Evolutionary conservation across 2,329 filamentous ascomycete genomes (phyloP).

Genomic region (Cercospora brassicicola): DNA sequence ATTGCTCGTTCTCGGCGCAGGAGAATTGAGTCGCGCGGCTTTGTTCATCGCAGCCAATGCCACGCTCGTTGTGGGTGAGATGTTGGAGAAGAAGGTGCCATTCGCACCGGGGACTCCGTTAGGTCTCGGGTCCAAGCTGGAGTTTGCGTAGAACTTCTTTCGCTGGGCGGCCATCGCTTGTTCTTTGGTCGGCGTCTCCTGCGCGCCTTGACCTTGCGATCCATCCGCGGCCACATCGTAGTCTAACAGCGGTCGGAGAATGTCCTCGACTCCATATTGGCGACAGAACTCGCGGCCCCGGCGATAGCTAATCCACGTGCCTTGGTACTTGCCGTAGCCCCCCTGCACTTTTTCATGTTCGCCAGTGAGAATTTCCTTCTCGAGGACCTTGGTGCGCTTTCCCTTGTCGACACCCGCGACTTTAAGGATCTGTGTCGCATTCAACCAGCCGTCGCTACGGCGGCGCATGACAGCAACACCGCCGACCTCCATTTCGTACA

Average conservation of each 20-base stretch:
- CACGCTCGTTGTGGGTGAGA: conserved; percentile 87
- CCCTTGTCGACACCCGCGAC: conserved; percentile 97
- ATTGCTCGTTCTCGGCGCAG: conserved; percentile 64
- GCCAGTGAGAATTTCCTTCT: conserved; percentile 94
- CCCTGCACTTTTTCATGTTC: conserved; percentile 98
- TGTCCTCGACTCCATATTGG: conserved; percentile 72
- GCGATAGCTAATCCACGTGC: conserved; percentile 96
- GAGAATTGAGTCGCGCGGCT: conserved; percentile 82
- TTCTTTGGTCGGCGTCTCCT: conserved; percentile 96
- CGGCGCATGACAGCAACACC: conserved; percentile 92
- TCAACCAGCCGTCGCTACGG: conserved; percentile 91
- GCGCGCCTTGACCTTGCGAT: conserved; percentile 66
- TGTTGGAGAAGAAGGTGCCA: conserved; percentile 95
- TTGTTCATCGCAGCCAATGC: conserved; percentile 97
- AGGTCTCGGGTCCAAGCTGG: conserved; percentile 61
- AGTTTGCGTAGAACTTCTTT: conserved; percentile 82
- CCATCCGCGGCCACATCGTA: conserved; percentile 80
- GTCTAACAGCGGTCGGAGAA: conserved; percentile 71
- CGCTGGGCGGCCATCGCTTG: conserved; percentile 92
- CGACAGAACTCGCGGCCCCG: conserved; percentile 89
- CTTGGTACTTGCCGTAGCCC: conserved; percentile 98
- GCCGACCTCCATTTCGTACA: conserved; percentile 99
- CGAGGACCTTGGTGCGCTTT: conserved; percentile 93
- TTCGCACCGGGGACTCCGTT: conserved; percentile 50
- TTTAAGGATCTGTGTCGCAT: conserved; percentile 97